Percentiles rank a stretch among this genome's conserved stretches.
These are phyloP conservation scores for Cenchrus purpureus DNA, from an alignment of 176 grass and related monocot species.

Conservation along the genomic window DNA sequence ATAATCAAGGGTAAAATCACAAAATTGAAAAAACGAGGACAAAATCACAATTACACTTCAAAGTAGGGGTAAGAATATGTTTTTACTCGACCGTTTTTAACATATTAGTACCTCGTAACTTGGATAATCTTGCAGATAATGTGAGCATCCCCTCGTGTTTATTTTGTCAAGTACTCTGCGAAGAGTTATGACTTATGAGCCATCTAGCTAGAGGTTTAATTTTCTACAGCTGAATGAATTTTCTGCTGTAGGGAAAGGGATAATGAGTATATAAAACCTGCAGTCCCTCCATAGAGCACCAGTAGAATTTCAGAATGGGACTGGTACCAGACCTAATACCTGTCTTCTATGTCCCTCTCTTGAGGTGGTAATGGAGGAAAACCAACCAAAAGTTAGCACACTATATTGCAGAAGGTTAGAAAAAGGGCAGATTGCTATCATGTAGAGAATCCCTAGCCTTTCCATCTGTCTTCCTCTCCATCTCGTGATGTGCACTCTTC, in stretches of 20 bases:
- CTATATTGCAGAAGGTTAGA: neutral
- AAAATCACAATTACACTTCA: no score
- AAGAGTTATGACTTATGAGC: no score
- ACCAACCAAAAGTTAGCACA: constrained; percentile 34
- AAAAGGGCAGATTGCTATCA: constrained; percentile 36
- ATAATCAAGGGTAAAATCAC: no score
- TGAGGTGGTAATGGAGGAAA: constrained; percentile 23
- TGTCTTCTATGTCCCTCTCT: constrained; percentile 16
- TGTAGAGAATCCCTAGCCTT: constrained; percentile 28
- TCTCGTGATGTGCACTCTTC: constrained; percentile 30
- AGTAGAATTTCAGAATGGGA: constrained; percentile 6
- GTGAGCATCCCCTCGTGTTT: no score
- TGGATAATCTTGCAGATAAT: no score
- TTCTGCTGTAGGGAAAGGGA: no score
- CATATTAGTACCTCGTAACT: no score
- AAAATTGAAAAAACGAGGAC: no score
- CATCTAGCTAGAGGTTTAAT: no score
- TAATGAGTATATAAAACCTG: neutral
- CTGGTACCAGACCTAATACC: constrained; percentile 21
- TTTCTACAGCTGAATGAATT: no score
- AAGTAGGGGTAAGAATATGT: neutral
- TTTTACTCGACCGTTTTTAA: neutral
- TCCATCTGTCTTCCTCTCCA: constrained; percentile 11
- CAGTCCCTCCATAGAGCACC: neutral
- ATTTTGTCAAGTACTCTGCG: no score